Evolutionary conservation across 2,329 filamentous ascomycete genomes (phyloP), one percentile per base, ranked within the genome.

Genomic region (Venturia oleaginea): DNA sequence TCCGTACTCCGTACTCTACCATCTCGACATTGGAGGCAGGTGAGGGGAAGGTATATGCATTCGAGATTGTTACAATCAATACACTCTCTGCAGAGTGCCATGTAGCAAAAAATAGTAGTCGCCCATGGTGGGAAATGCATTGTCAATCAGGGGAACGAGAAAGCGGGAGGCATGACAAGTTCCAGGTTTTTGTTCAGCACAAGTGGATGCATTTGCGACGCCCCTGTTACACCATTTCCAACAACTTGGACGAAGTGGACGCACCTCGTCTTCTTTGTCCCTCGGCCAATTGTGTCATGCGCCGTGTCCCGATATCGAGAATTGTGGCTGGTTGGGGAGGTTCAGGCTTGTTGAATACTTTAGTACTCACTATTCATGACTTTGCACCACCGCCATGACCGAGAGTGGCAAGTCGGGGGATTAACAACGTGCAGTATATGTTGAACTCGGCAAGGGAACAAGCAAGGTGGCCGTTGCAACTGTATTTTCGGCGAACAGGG

Each of bases 221-320:
- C 51, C 51, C 51, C 51, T 57, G 51, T 34, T n/a, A 57, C 51
- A 57, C 51, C 27, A 57, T 3, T 34, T 57, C 51, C 51, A 57
- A 24, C 59, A 42, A 30, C 59, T 61, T 40, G 59, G 59, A 30
- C 34, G 59, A 42, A 6, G 59, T 42, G 24, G 59, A 42, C 37
- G 34, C 59, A 61, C 34, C 34, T 61, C 59, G 59, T 61, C 59
- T 22, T 61, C 37, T 34, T 42, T 46, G 38, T 46, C 59, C 59
- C 22, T 61, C 42, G 59, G 51, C 51, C 51, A 57, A 57, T 34
- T 34, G 51, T 57, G 51, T 32, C 27, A 57, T 57, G 51, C 51
- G 51, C 51, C 27, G 27, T 34, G 27, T 34, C 30, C 51, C 27
- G 30, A 34, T 57, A 34, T 32, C 51, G 30, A 57, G 51, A n/a